Base-by-base conservation (phyloP, 2,329 filamentous ascomycete species). In the Ciborinia camelliae region DNA sequence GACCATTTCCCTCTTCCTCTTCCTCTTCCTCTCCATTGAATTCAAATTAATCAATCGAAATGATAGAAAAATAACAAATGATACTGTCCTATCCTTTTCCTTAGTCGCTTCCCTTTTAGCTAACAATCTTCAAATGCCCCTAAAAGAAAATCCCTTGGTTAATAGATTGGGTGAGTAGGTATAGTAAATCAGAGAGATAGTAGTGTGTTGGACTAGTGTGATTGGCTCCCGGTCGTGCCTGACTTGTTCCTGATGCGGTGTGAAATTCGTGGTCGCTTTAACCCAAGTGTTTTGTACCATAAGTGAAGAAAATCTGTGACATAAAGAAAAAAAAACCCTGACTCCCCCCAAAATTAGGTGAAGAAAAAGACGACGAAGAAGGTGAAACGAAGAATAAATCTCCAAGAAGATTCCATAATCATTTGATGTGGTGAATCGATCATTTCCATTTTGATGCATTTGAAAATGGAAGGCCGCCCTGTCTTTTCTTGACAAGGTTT, bases 191-290 rank as follows among this genome's bases (percentile, higher is more conserved):
- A 20, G 32, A 43, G 37, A 20, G 51, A 30, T 43, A 55, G 53
- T 23, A 52, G 58, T 61, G 59, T 53, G 59, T 62, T 62, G 59
- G 59, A 45, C 26, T 43, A 53, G 35, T 52, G 12, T 62, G 47
- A 62, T 62, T 62, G 59, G 48, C 18, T 58, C 54, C 41, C 20
- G 54, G 54, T 47, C 54, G 39, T 47, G 54, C 20, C 28, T n/a
- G n/a, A n/a, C n/a, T n/a, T 43, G 23, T 62, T 53, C 48, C 48
- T 39, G 26, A 52, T 62, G 59, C 48, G 37, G 59, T 62, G 59
- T 54, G 50, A 52, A 53, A 62, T 37, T 39, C 20, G 28, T 54
- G 47, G 60, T 54, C 48, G 60, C 60, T 62, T 54, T 62, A 43
- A 62, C 26, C 37, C 18, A 20, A 37, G 30, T n/a, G 9, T n/a